Base-by-base conservation (phyloP, 116 monocot species). In the Dioscorea cayenensis region DNA sequence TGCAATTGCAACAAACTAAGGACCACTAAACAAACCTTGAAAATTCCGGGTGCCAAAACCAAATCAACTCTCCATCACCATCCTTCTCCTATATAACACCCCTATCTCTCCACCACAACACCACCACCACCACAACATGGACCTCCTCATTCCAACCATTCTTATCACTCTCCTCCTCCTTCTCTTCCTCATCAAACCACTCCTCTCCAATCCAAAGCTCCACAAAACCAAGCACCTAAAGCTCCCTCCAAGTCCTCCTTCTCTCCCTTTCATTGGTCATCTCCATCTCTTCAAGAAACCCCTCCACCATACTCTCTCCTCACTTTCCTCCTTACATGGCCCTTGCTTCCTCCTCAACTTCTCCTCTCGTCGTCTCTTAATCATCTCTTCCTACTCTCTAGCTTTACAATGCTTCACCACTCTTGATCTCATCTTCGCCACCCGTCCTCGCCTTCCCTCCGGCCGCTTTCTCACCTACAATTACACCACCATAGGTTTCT, bases 231-330 rank as follows among this genome's bases (percentile, higher is more conserved):
- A 62, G n/a, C 7, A 62, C 12, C 20, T n/a, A 14, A 14, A 19
- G 3, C 60, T 22, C 62, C 62, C 62, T 7, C 25, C 62, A 21
- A 27, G 62, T 22, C 62, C 62, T 22, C 62, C 62, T 11, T 21
- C 62, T 3, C 22, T 62, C 6, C 62, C 62, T 7, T 23, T 62
- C 62, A 62, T 62, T 11, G 62, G 62, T 5, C 62, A 62, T 20
- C 62, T 62, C 62, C 25, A 62, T 20, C 62, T 62, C 62, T 27
- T 62, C 62, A 21, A 62, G 62, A 62, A 62, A 12, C 62, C 62
- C 6, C 62, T 62, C 25, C 62, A 62, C 62, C 62, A 23, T 7
- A 62, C 62, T 27, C 62, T 62, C 62, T 18, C 62, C 20, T 3
- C 5, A 0, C 62, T 62, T 12, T 18, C 62, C 62, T 62, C 62